phyloP scores from a whole-genome alignment of 1,284 basidiomycete genomes.

The Ceratobasidium sp. region DNA sequence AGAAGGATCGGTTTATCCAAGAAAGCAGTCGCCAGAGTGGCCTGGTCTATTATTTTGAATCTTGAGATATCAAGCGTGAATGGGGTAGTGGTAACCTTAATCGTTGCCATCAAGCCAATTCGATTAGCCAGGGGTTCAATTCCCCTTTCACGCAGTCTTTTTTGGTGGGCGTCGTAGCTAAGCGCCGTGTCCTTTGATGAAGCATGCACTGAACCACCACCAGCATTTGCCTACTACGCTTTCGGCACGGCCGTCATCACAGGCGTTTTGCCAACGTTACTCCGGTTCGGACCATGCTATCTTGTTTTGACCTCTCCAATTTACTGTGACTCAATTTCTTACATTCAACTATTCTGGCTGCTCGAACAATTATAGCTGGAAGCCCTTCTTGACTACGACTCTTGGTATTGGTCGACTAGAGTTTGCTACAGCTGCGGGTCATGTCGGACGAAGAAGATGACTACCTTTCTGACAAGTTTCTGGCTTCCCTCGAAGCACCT shows the following conservation, averaged over 20 bases:
- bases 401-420: neutral
- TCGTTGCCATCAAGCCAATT: too few species aligned
- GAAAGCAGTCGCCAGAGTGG: neutral
- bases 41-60: too few species aligned
- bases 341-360: neutral
- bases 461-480: conserved; percentile 86
- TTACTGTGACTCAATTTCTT: neutral
- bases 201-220: too few species aligned
- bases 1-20: neutral
- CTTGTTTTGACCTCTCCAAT: neutral
- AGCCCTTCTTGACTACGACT: too few species aligned
- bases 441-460: conserved; percentile 71
- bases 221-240: too few species aligned
- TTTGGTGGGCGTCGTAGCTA: neutral
- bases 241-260: too few species aligned
- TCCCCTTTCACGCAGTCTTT: too few species aligned
- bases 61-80: conserved; percentile 1
- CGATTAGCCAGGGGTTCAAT: too few species aligned
- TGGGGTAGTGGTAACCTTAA: conserved; percentile 41
- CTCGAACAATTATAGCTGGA: neutral
- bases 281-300: neutral
- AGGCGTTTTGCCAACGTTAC: neutral
- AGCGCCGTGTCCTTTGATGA: too few species aligned
- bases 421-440: neutral
- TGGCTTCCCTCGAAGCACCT: conserved; percentile 52